phyloP scores from a whole-genome alignment of 1,139 yeast species.

The Suhomyces chickasaworum region DNA sequence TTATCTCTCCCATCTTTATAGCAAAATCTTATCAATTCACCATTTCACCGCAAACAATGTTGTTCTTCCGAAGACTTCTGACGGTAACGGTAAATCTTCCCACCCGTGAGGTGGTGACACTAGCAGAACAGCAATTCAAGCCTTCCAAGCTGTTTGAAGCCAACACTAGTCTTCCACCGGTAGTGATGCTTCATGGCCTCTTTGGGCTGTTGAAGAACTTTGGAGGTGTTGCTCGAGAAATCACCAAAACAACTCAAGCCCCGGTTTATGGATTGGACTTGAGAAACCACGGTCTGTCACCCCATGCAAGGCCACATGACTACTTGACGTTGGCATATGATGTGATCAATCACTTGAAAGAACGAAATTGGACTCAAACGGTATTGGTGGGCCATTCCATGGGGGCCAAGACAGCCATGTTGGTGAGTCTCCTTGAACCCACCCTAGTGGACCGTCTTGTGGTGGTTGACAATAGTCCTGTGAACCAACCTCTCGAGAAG shows the following conservation, averaged over 20 bases:
- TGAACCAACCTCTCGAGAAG: slow-evolving; percentile 25
- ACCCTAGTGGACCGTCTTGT: slow-evolving; percentile 40
- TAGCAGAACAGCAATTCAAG: slow-evolving; percentile 14
- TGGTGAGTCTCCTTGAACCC: slow-evolving; percentile 42
- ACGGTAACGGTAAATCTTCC: not conserved
- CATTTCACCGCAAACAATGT: not conserved
- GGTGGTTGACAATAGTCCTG: slow-evolving; percentile 54
- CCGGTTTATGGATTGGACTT: slow-evolving; percentile 49
- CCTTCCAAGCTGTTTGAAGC: slow-evolving; percentile 11
- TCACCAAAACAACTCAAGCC: slow-evolving; percentile 31
- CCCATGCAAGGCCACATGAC: slow-evolving; percentile 45
- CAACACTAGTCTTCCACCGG: slow-evolving; percentile 25
- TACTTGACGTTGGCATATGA: slow-evolving; percentile 48
- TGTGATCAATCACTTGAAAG: slow-evolving; percentile 35
- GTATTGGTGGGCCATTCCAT: slow-evolving; percentile 52
- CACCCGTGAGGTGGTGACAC: slow-evolving; percentile 4
- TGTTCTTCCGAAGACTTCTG: not conserved
- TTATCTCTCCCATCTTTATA: too few relatives aligned
- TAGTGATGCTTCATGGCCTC: slow-evolving; percentile 51
- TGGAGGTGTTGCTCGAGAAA: slow-evolving; percentile 36
- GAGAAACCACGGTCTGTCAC: slow-evolving; percentile 56
- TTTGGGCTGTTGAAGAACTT: slow-evolving; percentile 50
- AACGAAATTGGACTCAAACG: slow-evolving; percentile 27
- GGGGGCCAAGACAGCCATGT: slow-evolving; percentile 58
- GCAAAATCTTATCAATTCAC: not conserved